These are phyloP conservation scores for Capronia americana DNA, from an alignment of 2,329 filamentous ascomycete species.

Conservation along the genomic window DNA sequence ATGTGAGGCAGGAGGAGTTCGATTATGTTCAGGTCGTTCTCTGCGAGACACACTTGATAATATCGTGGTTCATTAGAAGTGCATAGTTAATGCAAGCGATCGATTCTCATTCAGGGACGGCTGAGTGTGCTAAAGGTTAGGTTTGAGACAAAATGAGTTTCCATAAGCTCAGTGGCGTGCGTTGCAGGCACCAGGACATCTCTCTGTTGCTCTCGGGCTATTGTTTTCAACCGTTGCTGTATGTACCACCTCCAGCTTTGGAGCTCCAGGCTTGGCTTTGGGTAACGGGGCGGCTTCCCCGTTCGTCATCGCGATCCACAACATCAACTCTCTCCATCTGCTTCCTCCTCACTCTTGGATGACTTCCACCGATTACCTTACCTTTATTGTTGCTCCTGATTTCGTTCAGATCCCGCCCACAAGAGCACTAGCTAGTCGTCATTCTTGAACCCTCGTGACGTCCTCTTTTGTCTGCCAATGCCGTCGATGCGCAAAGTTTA, in stretches of 20 bases:
- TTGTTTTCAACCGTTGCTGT: too few relatives aligned
- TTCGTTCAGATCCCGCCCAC: background rate
- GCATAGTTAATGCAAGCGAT: conserved; percentile 12
- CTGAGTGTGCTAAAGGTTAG: background rate
- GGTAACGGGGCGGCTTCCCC: conserved; percentile 6
- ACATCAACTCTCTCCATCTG: conserved; percentile 12
- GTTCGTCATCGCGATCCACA: conserved; percentile 32
- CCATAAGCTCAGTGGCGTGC: background rate
- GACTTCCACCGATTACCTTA: conserved; percentile 30
- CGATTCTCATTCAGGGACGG: background rate
- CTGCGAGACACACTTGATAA: conserved; percentile 29
- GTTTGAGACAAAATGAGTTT: background rate
- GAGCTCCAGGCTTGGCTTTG: conserved; percentile 22
- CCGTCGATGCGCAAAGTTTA: conserved; percentile 21
- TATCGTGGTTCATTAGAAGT: conserved; percentile 13
- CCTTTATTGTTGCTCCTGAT: conserved; percentile 5
- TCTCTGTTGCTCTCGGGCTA: background rate
- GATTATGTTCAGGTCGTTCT: conserved; percentile 17
- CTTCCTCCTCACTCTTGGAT: conserved; percentile 13
- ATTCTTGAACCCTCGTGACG: background rate
- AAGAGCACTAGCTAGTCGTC: background rate
- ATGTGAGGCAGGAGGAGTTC: conserved; percentile 1
- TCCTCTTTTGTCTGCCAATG: background rate
- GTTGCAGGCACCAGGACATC: background rate
- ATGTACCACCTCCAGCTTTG: background rate